Evolutionary conservation across 2,329 filamentous ascomycete species (phyloP), one percentile per base, ranked within the genome.

Genomic region (Rutstroemia sydowiana): DNA sequence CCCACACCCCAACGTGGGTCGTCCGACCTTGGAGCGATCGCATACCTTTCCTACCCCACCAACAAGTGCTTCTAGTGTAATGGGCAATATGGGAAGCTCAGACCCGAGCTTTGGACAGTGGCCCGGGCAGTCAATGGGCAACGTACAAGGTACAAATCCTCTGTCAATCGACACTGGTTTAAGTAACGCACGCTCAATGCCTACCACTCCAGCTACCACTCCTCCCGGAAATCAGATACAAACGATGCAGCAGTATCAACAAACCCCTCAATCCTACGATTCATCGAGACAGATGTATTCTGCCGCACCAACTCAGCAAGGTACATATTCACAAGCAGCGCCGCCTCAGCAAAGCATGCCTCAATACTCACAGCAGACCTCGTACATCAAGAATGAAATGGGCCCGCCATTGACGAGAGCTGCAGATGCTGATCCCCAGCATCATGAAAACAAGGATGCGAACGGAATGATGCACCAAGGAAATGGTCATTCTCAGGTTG

Each of bases 31-130:
- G 34, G 91, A 96, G 57, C 82, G 92, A 48, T 85, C 90, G 14
- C 87, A 95, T 68, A 95, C 90, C 2, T 96, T 96, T 70, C 91
- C 92, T 3, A 96, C 92, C 3, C 92, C 92, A 32, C 91, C 92
- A 1, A 88, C 91, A 0, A 96, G 88, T 67, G 87, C 90, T n/a
- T 93, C 90, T 0, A 88, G 89, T 69, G 81, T 95, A 42, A 89
- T 84, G 70, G 76, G 73, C 10, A 71, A 79, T 55, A 88, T 95
- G 77, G 82, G 83, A 42, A 79, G 79, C 58, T 83, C 86, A 36
- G 86, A 88, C 31, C 77, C 71, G 59, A 85, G 79, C 37, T 95
- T 92, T 68, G 23, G 23, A 26, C 85, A 91, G 65, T 96, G 91
- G 88, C 76, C 79, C 69, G 70, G 72, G 53, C 77, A 79, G 63